Evolutionary conservation across 768 basidiomycete genomes (phyloP).

Genomic region (Trametes coccinea): DNA sequence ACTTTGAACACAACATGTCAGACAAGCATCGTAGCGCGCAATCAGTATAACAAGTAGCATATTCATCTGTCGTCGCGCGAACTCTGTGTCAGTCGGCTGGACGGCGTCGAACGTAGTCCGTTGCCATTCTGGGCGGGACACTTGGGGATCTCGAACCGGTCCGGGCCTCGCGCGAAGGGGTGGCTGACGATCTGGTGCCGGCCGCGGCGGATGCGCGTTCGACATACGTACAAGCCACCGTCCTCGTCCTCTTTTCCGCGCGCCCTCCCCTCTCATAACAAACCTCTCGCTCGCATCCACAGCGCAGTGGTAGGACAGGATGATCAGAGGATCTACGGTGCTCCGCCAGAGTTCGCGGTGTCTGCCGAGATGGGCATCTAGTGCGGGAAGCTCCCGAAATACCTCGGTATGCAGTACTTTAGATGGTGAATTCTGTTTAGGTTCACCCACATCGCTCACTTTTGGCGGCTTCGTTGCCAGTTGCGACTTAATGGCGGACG

Average conservation of each 20-base stretch:
- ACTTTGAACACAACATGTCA: conserved; percentile 7
- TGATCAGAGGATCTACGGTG: neutral
- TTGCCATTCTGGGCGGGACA: no score
- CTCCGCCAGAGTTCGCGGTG: neutral
- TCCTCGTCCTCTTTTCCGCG: neutral
- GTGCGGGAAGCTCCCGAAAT: conserved; percentile 1
- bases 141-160: no score
- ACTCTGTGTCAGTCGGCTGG: neutral
- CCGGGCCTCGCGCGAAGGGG: no score
- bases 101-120: neutral
- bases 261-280: neutral
- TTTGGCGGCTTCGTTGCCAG: no score
- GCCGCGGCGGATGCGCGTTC: neutral
- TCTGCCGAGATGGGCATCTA: neutral
- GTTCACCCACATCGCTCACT: neutral
- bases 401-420: neutral
- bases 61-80: no score
- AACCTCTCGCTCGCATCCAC: no score
- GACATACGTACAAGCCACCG: neutral
- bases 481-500: no score
- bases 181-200: neutral
- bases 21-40: neutral
- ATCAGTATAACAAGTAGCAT: neutral
- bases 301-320: neutral
- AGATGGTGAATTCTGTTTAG: neutral